Evolutionary conservation across 177 flowering plant species (phyloP).

Genomic region (Vitis hybrid): DNA sequence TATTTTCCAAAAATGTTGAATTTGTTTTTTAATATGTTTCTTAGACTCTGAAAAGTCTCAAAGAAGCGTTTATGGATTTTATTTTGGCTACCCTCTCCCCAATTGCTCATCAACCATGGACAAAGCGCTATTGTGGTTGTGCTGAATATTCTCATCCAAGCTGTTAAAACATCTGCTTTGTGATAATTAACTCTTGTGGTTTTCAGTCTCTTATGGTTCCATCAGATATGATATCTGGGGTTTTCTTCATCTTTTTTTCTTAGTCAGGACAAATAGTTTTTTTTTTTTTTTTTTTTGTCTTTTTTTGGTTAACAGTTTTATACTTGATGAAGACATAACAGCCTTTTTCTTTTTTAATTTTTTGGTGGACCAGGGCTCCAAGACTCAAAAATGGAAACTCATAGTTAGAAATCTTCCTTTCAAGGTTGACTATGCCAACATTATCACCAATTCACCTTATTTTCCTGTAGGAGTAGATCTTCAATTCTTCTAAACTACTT

Average conservation of each 20-base stretch:
- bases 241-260: not conserved
- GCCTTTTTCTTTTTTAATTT: conserved; percentile 1
- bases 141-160: no score
- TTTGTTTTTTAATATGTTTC: no score
- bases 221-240: not conserved
- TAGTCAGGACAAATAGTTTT: not conserved
- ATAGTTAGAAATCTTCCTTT: conserved; percentile 93
- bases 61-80: no score
- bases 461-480: conserved; percentile 7
- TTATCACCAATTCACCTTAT: not conserved
- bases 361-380: conserved; percentile 68
- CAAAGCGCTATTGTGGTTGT: no score
- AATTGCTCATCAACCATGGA: no score
- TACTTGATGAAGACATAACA: not conserved
- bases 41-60: no score
- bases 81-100: no score
- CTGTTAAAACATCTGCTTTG: no score
- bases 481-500: conserved; percentile 7
- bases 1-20: no score
- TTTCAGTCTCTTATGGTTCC: not conserved
- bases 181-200: no score
- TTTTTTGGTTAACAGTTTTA: not conserved
- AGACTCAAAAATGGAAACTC: conserved; percentile 92
- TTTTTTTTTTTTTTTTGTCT: no score
- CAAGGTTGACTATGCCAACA: conserved; percentile 44